These are phyloP conservation scores for Peronospora farinosa DNA, from an alignment of 352 stramenopile species.

Conservation along the genomic window DNA sequence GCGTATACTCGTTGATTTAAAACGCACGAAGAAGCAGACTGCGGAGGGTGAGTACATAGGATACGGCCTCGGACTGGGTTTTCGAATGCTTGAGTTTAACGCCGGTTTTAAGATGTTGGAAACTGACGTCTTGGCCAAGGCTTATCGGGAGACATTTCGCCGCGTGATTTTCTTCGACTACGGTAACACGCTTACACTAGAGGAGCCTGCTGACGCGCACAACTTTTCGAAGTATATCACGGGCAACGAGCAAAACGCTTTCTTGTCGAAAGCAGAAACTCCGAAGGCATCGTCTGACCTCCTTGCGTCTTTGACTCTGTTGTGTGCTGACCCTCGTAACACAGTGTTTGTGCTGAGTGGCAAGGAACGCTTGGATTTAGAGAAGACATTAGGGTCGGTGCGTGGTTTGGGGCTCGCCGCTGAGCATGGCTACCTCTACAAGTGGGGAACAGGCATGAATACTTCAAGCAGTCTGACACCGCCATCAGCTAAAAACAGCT, in stretches of 20 bases:
- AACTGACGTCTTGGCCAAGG: slow-evolving; percentile 81
- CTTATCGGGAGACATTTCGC: slow-evolving; percentile 81
- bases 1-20: slow-evolving; percentile 96
- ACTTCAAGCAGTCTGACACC: slow-evolving; percentile 20
- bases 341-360: slow-evolving; percentile 98
- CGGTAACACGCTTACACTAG: slow-evolving; percentile 93
- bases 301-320: slow-evolving; percentile 80
- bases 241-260: slow-evolving; percentile 23
- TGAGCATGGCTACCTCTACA: slow-evolving; percentile 99
- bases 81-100: slow-evolving; percentile 95
- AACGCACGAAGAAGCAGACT: slow-evolving; percentile 84
- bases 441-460: slow-evolving; percentile 63
- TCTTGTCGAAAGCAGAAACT: slow-evolving; percentile 27
- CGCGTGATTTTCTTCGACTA: slow-evolving; percentile 98
- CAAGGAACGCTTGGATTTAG: slow-evolving; percentile 91
- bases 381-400: slow-evolving; percentile 91
- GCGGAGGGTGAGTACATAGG: slow-evolving; percentile 90
- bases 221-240: slow-evolving; percentile 85
- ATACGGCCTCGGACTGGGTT: slow-evolving; percentile 93
- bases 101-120: slow-evolving; percentile 93
- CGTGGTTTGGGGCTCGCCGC: slow-evolving; percentile 93
- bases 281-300: slow-evolving; percentile 57
- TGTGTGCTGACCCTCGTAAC: slow-evolving; percentile 94
- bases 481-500: slow-evolving; percentile 17
- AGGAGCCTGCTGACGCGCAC: slow-evolving; percentile 62